Evolutionary conservation across 2,329 filamentous ascomycete species (phyloP), one percentile per base, ranked within the genome.

Genomic region (Xylariaceae sp.): DNA sequence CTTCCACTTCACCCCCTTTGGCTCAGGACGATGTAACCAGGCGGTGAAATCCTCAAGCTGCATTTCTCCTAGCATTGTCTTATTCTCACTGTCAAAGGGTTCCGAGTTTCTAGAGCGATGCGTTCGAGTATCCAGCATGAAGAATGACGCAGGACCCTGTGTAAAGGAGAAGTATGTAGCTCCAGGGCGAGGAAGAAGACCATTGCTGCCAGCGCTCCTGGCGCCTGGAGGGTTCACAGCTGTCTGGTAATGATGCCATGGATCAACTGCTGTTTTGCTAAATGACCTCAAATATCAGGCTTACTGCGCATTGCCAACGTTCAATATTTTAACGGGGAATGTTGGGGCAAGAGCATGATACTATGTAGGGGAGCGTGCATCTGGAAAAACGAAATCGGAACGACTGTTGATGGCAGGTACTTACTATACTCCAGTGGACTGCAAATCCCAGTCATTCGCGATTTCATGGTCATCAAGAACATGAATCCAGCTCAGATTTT

Each of bases 401-500:
- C 41, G 13, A 45, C n/a, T 23, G 9, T 30, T 9, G 48, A 37
- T 5, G 17, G 17, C 5, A 4, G 23, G 13, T 51, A 51, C 49
- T 51, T 35, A 51, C 49, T 93, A 97, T 0, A 96, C 83, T 4
- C 90, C 89, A 0, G 90, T 92, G 11, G 84, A 88, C 71, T 93
- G 94, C 15, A 82, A 80, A 61, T 88, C 86, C 92, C 92, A 97
- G 75, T 97, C 94, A 67, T 99, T 97, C 4, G 84, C 83, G 62
- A 99, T 97, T 72, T 99, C 94, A 69, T 99, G 94, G 72, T 99
- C 94, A 70, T 99, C 94, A 5, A 97, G 83, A 1, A 96, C 92
- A 70, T 99, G 94, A 50, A 97, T 90, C 94, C 94, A 99, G 67
- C 92, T 95, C n/a, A 97, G 78, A 57, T 91, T 87, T 66, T 88